Percentiles rank a stretch among this genome's conserved stretches.
Evolutionary conservation across 139 green algal species (phyloP).

Genomic region (Chlorella sp.): DNA sequence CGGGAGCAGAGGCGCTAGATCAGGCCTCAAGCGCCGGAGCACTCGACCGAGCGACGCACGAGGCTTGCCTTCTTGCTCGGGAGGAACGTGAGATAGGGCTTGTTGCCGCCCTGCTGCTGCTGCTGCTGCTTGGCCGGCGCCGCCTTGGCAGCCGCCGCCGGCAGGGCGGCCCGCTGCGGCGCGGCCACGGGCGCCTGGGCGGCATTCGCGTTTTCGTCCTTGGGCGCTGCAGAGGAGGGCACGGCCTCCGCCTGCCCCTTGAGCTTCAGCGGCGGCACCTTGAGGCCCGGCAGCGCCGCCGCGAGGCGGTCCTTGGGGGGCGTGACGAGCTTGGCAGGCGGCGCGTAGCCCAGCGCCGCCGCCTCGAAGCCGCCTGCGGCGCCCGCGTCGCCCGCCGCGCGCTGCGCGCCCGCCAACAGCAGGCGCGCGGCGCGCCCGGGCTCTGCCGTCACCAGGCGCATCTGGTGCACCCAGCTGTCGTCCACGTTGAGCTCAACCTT

Average conservation of each 20-base stretch:
- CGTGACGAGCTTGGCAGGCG: constrained; percentile 14
- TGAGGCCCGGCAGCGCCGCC: constrained; percentile 3
- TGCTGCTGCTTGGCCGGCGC: not conserved
- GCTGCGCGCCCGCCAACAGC: constrained; percentile 4
- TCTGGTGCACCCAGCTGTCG: constrained; percentile 34
- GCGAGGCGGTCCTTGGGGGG: constrained; percentile 7
- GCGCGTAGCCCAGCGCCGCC: not conserved
- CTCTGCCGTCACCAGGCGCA: constrained; percentile 20
- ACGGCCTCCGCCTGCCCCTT: not conserved
- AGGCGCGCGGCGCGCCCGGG: constrained; percentile 16
- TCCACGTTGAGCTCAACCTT: constrained; percentile 27
- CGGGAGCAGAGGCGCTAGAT: too few species aligned
- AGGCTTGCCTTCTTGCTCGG: constrained; percentile 11
- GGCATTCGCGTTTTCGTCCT: constrained; percentile 19
- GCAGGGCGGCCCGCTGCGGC: not conserved
- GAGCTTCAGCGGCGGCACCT: constrained; percentile 26
- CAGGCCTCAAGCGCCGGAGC: not conserved
- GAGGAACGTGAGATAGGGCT: constrained; percentile 19
- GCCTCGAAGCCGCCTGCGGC: not conserved
- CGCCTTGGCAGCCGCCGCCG: not conserved
- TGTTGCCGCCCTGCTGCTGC: constrained; percentile 10
- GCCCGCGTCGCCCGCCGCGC: not conserved
- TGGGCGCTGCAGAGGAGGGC: not conserved
- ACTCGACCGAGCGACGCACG: not conserved
- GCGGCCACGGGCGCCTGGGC: too few species aligned